Percentiles rank a stretch among this genome's conserved stretches.
These are phyloP conservation scores for Pelargonium nanum DNA, from an alignment of 345 rosid genomes.

Conservation along the genomic window DNA sequence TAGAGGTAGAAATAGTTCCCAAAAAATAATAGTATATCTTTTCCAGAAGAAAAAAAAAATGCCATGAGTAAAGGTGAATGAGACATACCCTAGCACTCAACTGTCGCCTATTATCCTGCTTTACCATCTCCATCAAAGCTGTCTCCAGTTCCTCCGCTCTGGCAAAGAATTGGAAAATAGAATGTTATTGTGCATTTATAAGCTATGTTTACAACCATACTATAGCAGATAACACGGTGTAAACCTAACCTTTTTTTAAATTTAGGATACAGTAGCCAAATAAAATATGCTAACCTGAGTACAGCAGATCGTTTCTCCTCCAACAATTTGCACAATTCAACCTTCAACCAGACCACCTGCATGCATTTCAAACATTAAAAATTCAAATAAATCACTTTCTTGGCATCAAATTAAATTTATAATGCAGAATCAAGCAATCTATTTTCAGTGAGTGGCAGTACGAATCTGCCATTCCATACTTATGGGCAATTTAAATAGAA, in stretches of 20 bases:
- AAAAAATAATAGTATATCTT: not conserved
- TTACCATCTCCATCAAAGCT: constrained; percentile 99
- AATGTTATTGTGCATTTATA: constrained; percentile 3
- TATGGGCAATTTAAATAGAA: too few species aligned
- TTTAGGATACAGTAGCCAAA: too few species aligned
- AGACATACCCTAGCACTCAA: constrained; percentile 80
- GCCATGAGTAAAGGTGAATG: constrained; percentile 8
- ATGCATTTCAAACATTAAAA: constrained; percentile 5
- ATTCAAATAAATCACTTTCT: not conserved
- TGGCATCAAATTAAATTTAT: not conserved
- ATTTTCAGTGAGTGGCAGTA: too few species aligned
- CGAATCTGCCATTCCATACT: too few species aligned
- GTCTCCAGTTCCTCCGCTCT: constrained; percentile 99
- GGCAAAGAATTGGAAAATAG: constrained; percentile 13
- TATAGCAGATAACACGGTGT: too few species aligned
- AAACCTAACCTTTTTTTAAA: too few species aligned
- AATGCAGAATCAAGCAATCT: too few species aligned
- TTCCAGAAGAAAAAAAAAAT: not conserved
- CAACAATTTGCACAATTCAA: constrained; percentile 83
- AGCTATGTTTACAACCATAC: not conserved
- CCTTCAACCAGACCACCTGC: constrained; percentile 90
- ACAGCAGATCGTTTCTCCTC: constrained; percentile 94
- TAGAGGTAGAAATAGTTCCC: not conserved
- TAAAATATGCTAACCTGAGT: constrained; percentile 48
- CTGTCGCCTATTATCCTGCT: constrained; percentile 89